Evolutionary conservation across 768 basidiomycete genomes (phyloP).

Genomic region (Asterophora parasitica): DNA sequence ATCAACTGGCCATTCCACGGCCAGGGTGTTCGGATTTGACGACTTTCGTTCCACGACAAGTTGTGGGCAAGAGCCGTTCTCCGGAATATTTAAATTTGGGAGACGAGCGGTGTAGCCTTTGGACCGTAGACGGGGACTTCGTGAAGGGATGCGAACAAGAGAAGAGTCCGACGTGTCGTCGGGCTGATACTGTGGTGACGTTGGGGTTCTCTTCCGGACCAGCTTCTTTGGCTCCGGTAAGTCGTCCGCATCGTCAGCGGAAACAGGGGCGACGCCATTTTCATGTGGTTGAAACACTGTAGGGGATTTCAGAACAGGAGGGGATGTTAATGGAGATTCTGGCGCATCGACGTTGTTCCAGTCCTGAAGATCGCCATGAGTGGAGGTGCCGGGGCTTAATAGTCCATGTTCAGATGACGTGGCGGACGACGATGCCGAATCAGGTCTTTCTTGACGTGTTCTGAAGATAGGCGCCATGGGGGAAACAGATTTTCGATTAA

Average conservation of each 20-base stretch:
- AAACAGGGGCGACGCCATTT: slow-evolving; percentile 19
- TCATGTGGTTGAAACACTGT: slow-evolving; percentile 19
- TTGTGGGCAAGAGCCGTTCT: slow-evolving; percentile 17
- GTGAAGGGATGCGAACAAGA: slow-evolving; percentile 27
- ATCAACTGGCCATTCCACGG: slow-evolving; percentile 51
- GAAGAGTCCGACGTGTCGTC: slow-evolving; percentile 53
- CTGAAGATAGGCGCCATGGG: slow-evolving; percentile 62
- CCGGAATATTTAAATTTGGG: slow-evolving; percentile 43
- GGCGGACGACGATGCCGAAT: slow-evolving; percentile 35
- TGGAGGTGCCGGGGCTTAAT: slow-evolving; percentile 26
- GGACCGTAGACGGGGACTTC: slow-evolving; percentile 44
- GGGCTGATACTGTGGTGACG: slow-evolving; percentile 18
- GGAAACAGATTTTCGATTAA: slow-evolving; percentile 66
- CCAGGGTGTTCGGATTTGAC: slow-evolving; percentile 42
- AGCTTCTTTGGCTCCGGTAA: slow-evolving; percentile 22
- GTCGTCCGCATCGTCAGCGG: slow-evolving; percentile 15
- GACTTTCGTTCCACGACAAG: slow-evolving; percentile 29
- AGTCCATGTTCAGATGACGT: slow-evolving; percentile 36
- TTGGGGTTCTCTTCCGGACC: slow-evolving; percentile 35
- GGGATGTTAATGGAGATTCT: slow-evolving; percentile 36
- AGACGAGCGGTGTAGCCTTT: slow-evolving; percentile 47
- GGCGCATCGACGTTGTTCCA: slow-evolving; percentile 28
- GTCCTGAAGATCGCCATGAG: slow-evolving; percentile 16
- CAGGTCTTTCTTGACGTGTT: slow-evolving; percentile 31
- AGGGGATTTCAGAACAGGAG: slow-evolving; percentile 36